These are phyloP conservation scores for Ophiostoma sp. DNA, from an alignment of 2,329 filamentous ascomycete species.

Conservation along the genomic window DNA sequence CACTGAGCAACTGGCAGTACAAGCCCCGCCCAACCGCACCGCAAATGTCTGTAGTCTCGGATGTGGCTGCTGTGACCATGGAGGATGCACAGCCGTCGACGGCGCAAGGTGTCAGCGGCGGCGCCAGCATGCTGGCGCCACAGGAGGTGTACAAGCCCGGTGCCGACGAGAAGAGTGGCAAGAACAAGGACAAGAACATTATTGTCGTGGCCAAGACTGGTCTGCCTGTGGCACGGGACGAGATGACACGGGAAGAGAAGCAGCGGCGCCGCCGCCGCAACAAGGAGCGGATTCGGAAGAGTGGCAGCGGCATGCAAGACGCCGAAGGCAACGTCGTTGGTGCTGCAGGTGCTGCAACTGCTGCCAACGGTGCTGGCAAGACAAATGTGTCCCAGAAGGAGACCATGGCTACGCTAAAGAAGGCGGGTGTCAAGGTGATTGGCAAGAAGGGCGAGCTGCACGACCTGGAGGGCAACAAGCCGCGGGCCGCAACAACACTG, in stretches of 20 bases:
- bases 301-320: slow-evolving; percentile 39
- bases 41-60: slow-evolving; percentile 78
- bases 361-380: slow-evolving; percentile 40
- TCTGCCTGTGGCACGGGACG: slow-evolving; percentile 70
- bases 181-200: slow-evolving; percentile 21
- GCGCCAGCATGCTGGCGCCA: slow-evolving; percentile 73
- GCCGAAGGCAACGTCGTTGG: slow-evolving; percentile 31
- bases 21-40: slow-evolving; percentile 79
- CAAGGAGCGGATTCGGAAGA: slow-evolving; percentile 78
- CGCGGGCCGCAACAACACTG: slow-evolving; percentile 47
- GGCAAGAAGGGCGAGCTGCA: slow-evolving; percentile 81
- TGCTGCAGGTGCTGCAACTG: slow-evolving; percentile 37
- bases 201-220: slow-evolving; percentile 72
- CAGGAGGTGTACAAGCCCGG: slow-evolving; percentile 90
- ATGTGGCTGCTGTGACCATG: slow-evolving; percentile 88
- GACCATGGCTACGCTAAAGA: slow-evolving; percentile 42
- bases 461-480: slow-evolving; percentile 76
- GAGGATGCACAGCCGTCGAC: slow-evolving; percentile 89
- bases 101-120: slow-evolving; percentile 64
- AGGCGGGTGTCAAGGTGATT: slow-evolving; percentile 86
- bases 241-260: slow-evolving; percentile 86
- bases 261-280: slow-evolving; percentile 66
- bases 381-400: slow-evolving; percentile 41
- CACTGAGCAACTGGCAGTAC: slow-evolving; percentile 90
- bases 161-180: slow-evolving; percentile 55